Conservation (phyloP, 768 basidiomycete genomes). For the Gloeopeniophorella convolvens region DNA sequence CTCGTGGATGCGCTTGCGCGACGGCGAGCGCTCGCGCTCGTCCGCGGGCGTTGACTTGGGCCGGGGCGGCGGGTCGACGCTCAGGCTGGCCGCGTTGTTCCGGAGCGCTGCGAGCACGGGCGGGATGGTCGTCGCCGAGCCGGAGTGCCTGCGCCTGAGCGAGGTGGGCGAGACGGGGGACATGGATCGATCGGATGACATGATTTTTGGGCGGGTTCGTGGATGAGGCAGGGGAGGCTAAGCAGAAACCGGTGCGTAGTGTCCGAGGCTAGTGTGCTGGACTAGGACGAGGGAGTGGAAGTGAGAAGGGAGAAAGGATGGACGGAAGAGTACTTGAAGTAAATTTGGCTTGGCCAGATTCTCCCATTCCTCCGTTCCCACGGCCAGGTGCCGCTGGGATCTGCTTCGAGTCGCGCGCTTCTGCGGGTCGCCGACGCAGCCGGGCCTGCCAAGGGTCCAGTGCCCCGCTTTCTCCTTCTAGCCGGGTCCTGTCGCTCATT, state of each 20-base stretch:
- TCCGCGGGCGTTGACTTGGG: slow-evolving; percentile 68
- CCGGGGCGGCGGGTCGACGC: slow-evolving; percentile 50
- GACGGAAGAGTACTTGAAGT: background rate
- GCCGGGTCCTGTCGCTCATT: too few species aligned
- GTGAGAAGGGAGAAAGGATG: background rate
- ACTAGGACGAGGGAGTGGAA: too few species aligned
- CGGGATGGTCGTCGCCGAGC: slow-evolving; percentile 37
- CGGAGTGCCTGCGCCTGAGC: slow-evolving; percentile 57
- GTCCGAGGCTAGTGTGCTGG: too few species aligned
- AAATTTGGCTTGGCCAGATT: background rate
- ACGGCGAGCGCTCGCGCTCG: slow-evolving; percentile 45
- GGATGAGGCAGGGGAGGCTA: too few species aligned
- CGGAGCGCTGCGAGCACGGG: slow-evolving; percentile 22
- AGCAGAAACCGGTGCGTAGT: too few species aligned
- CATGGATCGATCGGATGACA: slow-evolving; percentile 8
- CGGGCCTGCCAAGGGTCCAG: too few species aligned
- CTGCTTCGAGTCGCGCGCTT: too few species aligned
- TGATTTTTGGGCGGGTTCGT: too few species aligned
- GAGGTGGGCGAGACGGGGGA: slow-evolving; percentile 3
- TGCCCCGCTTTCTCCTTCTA: too few species aligned
- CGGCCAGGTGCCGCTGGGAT: too few species aligned
- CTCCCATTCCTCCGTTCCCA: slow-evolving; percentile 1
- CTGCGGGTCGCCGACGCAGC: too few species aligned
- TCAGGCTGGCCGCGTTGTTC: slow-evolving; percentile 22
- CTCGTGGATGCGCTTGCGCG: slow-evolving; percentile 32